phyloP scores from a whole-genome alignment of 2,329 filamentous ascomycete genomes.

The Colletotrichum sp. region DNA sequence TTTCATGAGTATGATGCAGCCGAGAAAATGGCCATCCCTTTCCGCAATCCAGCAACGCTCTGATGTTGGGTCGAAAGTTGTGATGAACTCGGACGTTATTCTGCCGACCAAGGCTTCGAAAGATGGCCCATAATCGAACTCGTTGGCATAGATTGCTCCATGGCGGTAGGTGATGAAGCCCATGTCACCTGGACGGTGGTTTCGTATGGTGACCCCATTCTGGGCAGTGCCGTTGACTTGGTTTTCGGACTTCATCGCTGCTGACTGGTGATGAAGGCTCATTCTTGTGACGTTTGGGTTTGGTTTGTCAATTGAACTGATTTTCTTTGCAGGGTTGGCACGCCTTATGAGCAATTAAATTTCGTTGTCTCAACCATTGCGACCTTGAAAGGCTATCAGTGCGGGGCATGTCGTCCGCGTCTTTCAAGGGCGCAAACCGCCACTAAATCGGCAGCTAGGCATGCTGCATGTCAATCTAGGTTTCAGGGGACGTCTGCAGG shows the following conservation, averaged over 20 bases:
- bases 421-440: neutral
- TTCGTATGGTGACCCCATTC: neutral
- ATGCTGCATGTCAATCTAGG: neutral
- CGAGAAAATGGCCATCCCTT: constrained; percentile 24
- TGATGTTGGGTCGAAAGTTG: constrained; percentile 23
- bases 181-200: constrained; percentile 26
- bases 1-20: constrained; percentile 28
- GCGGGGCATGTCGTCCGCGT: neutral
- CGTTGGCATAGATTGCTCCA: constrained; percentile 24
- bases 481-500: neutral
- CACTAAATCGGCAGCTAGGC: neutral
- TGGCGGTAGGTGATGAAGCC: constrained; percentile 30
- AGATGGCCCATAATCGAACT: constrained; percentile 19
- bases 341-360: neutral
- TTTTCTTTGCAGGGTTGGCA: neutral
- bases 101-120: constrained; percentile 27
- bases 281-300: neutral
- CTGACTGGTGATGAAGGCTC: neutral
- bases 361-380: neutral
- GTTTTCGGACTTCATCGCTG: neutral
- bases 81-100: constrained; percentile 29
- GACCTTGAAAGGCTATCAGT: neutral
- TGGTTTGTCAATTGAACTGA: neutral
- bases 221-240: neutral
- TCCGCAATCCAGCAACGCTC: constrained; percentile 34